Evolutionary conservation across 2,329 filamentous ascomycete genomes (phyloP), one percentile per base, ranked within the genome.

Genomic region (Plenodomus lindquistii): DNA sequence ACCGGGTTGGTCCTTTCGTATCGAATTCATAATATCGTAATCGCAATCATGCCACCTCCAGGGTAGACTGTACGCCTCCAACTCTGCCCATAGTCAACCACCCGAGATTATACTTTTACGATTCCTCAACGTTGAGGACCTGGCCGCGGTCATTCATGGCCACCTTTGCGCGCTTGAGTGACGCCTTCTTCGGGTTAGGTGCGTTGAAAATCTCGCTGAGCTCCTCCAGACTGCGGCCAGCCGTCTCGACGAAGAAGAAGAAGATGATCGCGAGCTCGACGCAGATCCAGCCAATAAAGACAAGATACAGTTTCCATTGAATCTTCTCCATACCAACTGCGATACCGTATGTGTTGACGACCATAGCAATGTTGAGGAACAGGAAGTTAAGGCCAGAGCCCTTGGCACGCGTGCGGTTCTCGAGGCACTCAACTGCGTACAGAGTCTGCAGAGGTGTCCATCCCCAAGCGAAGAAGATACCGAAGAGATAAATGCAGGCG

Each of bases 371-470:
- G 50, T 69, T 70, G 35, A 68, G 50, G 55, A 69, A 68, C 11
- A 70, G 47, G 48, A 66, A 69, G 44, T 68, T 69, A n/a, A 64
- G 48, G 19, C 66, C 66, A 15, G 63, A 66, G 1, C 67, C 67
- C 46, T 74, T 74, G 13, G 70, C 72, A 35, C 72, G 63, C 4
- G 69, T 74, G 24, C 67, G 60, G 60, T 72, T 73, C 46, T 72
- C 68, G 8, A 74, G 61, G 46, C 65, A 69, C 24, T 74, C 72
- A 16, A 73, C 71, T 4, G 69, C 59, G 47, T 74, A 74, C 8
- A 74, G 59, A 0, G 70, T 73, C 45, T 74, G 72, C 1, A 74
- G 59, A 8, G 71, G 70, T 3, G 72, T 74, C 68, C 70, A 74
- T 22, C 71, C 72, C 67, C 69, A 73, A 4, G 68, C 65, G 40